Percentiles rank a stretch among this genome's conserved stretches.
Conservation (phyloP, 2,329 filamentous ascomycete species). For the Lithohypha guttulata region DNA sequence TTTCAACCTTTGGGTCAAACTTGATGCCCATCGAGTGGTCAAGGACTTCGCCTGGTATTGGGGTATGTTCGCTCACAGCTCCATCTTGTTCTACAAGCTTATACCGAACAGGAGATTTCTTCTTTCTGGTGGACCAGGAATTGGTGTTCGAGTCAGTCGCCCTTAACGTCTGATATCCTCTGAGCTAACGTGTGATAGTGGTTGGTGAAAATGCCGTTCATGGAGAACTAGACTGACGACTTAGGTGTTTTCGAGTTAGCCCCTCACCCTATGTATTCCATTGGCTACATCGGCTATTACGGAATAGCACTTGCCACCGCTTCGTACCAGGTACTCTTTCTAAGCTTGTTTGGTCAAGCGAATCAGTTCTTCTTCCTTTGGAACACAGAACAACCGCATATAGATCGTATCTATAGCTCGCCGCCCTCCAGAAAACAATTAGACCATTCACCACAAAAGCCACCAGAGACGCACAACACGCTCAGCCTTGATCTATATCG, state of each 20-base stretch:
- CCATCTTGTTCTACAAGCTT: no score
- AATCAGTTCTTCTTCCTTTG: slow-evolving; percentile 90
- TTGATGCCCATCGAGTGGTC: slow-evolving; percentile 93
- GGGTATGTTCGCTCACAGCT: no score
- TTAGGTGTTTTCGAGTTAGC: slow-evolving; percentile 99
- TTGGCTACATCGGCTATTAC: slow-evolving; percentile 95
- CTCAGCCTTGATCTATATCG: slow-evolving; percentile 82
- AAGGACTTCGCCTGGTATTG: slow-evolving; percentile 99
- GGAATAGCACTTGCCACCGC: slow-evolving; percentile 97
- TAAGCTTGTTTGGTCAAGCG: slow-evolving; percentile 87
- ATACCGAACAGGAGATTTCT: no score
- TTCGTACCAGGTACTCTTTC: slow-evolving; percentile 94
- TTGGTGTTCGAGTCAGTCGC: slow-evolving; percentile 95
- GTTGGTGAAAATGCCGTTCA: no score
- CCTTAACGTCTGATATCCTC: no score
- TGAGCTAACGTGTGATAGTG: no score
- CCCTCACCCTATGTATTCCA: slow-evolving; percentile 97
- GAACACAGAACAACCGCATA: slow-evolving; percentile 90
- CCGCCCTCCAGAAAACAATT: slow-evolving; percentile 50
- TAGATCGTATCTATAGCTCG: slow-evolving; percentile 93
- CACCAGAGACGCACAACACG: slow-evolving; percentile 67
- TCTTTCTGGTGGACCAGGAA: slow-evolving; percentile 95
- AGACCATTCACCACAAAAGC: slow-evolving; percentile 36
- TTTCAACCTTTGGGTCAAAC: slow-evolving; percentile 97
- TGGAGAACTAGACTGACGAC: no score